phyloP scores from a whole-genome alignment of 495 filamentous ascomycete species.

The Hypoxylon rickii region DNA sequence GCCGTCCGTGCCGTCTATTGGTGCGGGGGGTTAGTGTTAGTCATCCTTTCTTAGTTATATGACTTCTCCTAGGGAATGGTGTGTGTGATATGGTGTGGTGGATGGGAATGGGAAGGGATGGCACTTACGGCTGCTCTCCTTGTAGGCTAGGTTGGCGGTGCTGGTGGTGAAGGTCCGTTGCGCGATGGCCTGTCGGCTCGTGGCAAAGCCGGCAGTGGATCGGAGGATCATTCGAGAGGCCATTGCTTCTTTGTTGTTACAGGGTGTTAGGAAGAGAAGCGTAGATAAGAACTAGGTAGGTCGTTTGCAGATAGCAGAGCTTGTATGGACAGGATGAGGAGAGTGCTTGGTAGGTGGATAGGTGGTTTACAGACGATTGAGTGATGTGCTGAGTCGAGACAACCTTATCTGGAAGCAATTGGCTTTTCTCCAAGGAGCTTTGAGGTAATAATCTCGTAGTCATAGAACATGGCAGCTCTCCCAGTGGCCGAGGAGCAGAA shows the following conservation, averaged over 20 bases:
- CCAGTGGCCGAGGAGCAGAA: conserved; percentile 11
- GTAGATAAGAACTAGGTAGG: neutral
- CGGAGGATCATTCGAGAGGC: conserved; percentile 28
- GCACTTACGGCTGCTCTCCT: conserved; percentile 37
- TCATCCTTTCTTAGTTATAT: conserved; percentile 4
- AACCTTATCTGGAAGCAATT: conserved; percentile 8
- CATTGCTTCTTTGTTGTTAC: conserved; percentile 19
- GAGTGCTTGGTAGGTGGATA: neutral
- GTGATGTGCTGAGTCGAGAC: neutral
- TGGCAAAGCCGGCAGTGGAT: conserved; percentile 24
- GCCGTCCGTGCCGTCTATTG: conserved; percentile 33
- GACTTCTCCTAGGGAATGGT: neutral
- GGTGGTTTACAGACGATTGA: neutral
- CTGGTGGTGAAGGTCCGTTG: conserved; percentile 33
- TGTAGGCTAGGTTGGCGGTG: conserved; percentile 30
- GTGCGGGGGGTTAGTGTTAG: neutral
- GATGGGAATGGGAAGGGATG: neutral
- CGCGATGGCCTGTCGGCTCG: conserved; percentile 23
- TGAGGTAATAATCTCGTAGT: conserved; percentile 32
- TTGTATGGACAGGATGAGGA: conserved; percentile 4
- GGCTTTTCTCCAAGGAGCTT: conserved; percentile 9
- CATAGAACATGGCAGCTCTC: conserved; percentile 20
- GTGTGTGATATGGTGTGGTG: neutral
- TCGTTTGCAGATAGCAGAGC: neutral
- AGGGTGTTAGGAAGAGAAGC: neutral